phyloP scores from a whole-genome alignment of 768 basidiomycete genomes.

The Suillus subluteus region DNA sequence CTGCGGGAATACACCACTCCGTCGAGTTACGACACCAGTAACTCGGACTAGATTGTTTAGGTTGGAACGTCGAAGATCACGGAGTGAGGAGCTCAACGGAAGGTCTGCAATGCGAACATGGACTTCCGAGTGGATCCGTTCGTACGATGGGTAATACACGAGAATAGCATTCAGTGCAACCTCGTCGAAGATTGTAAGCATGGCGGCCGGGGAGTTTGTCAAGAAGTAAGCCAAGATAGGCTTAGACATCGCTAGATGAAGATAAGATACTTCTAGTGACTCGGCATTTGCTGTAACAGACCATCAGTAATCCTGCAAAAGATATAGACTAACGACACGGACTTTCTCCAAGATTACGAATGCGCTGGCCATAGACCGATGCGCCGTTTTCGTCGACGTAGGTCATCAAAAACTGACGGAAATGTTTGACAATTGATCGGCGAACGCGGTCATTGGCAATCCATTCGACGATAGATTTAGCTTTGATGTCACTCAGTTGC shows the following conservation, averaged over 20 bases:
- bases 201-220: conserved; percentile 89
- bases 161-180: conserved; percentile 94
- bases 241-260: conserved; percentile 91
- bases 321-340: conserved; percentile 29
- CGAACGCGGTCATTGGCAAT: conserved; percentile 91
- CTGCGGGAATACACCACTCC: conserved; percentile 98
- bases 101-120: conserved; percentile 97
- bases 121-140: conserved; percentile 96
- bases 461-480: conserved; percentile 97
- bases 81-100: conserved; percentile 85
- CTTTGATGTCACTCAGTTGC: conserved; percentile 96
- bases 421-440: conserved; percentile 88
- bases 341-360: conserved; percentile 95
- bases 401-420: conserved; percentile 94
- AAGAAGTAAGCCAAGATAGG: conserved; percentile 97
- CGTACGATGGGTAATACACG: conserved; percentile 94
- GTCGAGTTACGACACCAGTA: conserved; percentile 92
- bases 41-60: conserved; percentile 96
- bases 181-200: conserved; percentile 94
- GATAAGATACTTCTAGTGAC: conserved; percentile 95
- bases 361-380: conserved; percentile 94
- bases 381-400: conserved; percentile 90
- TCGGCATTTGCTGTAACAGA: conserved; percentile 81
- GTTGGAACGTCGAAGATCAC: conserved; percentile 90
- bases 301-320: conserved; percentile 19